Evolutionary conservation across 2,329 filamentous ascomycete species (phyloP).

Genomic region (Fusarium armeniacum): DNA sequence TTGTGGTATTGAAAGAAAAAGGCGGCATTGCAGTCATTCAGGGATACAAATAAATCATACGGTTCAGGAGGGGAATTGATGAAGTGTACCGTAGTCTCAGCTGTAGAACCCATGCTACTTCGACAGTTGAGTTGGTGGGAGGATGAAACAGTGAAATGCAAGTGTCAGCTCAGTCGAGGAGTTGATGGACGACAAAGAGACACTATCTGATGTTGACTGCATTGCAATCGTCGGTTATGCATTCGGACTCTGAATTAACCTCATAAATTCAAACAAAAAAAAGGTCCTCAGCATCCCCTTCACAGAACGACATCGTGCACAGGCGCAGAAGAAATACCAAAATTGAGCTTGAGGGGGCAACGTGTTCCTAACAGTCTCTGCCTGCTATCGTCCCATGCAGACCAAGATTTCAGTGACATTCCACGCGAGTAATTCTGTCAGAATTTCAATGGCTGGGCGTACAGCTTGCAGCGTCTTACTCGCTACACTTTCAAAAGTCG

Average conservation of each 20-base stretch:
- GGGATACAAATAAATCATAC: constrained; percentile 6
- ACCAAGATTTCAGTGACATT: constrained; percentile 1
- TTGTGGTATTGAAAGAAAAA: neutral
- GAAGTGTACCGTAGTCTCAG: neutral
- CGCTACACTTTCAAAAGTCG: constrained; percentile 24
- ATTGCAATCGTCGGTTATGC: neutral
- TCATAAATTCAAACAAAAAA: constrained; percentile 1
- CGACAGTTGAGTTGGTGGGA: neutral
- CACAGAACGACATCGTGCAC: constrained; percentile 17
- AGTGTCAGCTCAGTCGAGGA: constrained; percentile 31
- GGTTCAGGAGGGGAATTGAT: neutral
- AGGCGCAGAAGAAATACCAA: constrained; percentile 2
- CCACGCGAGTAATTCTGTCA: constrained; percentile 3
- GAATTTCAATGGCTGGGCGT: neutral
- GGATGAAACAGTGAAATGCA: constrained; percentile 24
- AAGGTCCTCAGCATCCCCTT: neutral
- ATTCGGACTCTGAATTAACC: neutral
- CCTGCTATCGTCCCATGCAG: neutral
- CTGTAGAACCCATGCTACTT: constrained; percentile 7
- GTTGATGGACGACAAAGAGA: constrained; percentile 10
- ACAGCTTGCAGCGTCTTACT: constrained; percentile 21
- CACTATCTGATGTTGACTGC: constrained; percentile 12
- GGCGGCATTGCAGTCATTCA: neutral
- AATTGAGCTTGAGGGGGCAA: constrained; percentile 9
- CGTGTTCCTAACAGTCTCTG: constrained; percentile 2